Evolutionary conservation across 306 rosid species (phyloP), one percentile per base, ranked within the genome.

Genomic region (Trifolium repens): DNA sequence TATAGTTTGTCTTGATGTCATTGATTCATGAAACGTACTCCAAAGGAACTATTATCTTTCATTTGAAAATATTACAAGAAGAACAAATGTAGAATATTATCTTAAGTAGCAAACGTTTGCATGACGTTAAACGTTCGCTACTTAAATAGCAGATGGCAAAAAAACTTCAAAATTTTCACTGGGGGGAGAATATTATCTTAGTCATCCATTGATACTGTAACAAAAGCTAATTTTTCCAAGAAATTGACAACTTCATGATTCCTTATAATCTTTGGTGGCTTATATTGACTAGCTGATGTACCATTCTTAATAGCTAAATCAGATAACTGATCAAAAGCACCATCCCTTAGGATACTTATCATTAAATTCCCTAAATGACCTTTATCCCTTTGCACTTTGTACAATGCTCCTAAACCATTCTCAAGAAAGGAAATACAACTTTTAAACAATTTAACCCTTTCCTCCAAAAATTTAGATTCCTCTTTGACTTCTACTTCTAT

Each of bases 191-290:
- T 4, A 22, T 34, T 37, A 66, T 44, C 32, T 83, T 65, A 72
- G 60, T 14, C 80, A 67, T 81, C 85, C 67, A 54, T 63, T 39
- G 72, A 72, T 27, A 85, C 22, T 12, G 70, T 55, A 37, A 71
- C 68, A 19, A 73, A 57, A 75, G 81, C 77, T 26, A 63, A 78
- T 7, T 77, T 74, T 85, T 82, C 84, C 74, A 88, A 76, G 68
- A 85, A 62, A 16, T 39, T 46, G 47, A 74, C 88, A 54, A 77
- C 69, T 61, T 87, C 84, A 52, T 42, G 79, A 73, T 78, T 87
- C 79, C 89, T 60, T 75, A 91, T 76, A 67, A 90, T 85, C 88
- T 85, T 90, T 26, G 91, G 89, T 1, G 91, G 93, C 40, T 88
- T 90, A 78, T 86, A 90, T 72, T 83, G 93, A 80, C 88, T 78